phyloP scores from a whole-genome alignment of 352 stramenopile species.

The Phytopythium litorale region DNA sequence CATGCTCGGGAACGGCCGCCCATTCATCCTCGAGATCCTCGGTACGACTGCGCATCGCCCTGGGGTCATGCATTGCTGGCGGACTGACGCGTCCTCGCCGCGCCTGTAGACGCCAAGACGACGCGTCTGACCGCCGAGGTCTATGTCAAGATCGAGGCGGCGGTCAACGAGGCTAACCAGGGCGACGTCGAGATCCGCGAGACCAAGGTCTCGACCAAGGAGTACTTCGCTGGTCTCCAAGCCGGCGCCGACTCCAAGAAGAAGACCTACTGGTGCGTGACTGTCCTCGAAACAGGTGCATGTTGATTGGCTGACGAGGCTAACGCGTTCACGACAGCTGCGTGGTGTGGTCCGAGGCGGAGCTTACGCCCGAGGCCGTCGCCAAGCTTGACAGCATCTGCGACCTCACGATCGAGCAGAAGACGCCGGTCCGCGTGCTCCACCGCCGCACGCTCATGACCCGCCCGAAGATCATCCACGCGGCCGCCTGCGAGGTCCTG shows the following conservation, averaged over 20 bases:
- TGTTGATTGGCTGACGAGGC: neutral
- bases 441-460: conserved; percentile 95
- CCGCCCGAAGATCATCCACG: conserved; percentile 89
- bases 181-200: conserved; percentile 84
- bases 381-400: conserved; percentile 76
- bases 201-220: conserved; percentile 64
- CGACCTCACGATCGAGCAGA: conserved; percentile 91
- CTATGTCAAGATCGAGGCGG: conserved; percentile 47
- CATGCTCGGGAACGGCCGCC: conserved; percentile 94
- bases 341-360: conserved; percentile 68
- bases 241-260: conserved; percentile 80
- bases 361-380: conserved; percentile 49
- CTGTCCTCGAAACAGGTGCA: neutral
- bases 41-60: conserved; percentile 5
- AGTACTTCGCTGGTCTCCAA: conserved; percentile 79
- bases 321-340: conserved; percentile 33
- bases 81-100: neutral
- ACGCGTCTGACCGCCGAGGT: conserved; percentile 51
- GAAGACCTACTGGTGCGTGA: conserved; percentile 82
- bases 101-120: conserved; percentile 66
- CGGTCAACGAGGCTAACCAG: conserved; percentile 66
- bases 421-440: conserved; percentile 97
- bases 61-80: neutral
- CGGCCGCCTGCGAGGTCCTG: conserved; percentile 82
- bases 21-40: conserved; percentile 88